Percentiles rank a stretch among this genome's conserved stretches.
phyloP scores from a whole-genome alignment of 257 asterid genomes.

The Capsicum pubescens region DNA sequence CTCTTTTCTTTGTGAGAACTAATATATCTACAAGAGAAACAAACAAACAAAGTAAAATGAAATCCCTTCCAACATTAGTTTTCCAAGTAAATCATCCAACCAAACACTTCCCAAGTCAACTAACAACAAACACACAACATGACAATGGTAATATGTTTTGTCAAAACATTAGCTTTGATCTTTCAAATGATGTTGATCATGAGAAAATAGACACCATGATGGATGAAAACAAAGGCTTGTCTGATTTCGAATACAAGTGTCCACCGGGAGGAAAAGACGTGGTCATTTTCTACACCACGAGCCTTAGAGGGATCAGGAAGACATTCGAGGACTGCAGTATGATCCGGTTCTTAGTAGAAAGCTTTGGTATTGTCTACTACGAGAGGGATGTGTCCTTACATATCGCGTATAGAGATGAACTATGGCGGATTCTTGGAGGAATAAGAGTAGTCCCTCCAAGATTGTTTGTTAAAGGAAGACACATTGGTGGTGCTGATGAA shows the following conservation, averaged over 20 bases:
- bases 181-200: constrained; percentile 29
- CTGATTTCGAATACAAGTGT: constrained; percentile 49
- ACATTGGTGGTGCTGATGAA: constrained; percentile 82
- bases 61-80: constrained; percentile 45
- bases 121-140: constrained; percentile 35
- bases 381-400: constrained; percentile 83
- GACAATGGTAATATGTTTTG: neutral
- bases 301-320: constrained; percentile 75
- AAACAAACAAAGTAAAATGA: constrained; percentile 32
- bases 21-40: constrained; percentile 18
- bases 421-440: constrained; percentile 57
- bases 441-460: constrained; percentile 68
- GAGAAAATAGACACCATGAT: constrained; percentile 9
- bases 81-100: constrained; percentile 35
- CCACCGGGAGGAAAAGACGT: constrained; percentile 61
- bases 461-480: constrained; percentile 64
- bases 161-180: constrained; percentile 25
- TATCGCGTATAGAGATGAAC: constrained; percentile 72
- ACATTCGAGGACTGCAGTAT: constrained; percentile 74
- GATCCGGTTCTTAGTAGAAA: constrained; percentile 60
- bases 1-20: constrained; percentile 7
- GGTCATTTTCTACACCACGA: constrained; percentile 73
- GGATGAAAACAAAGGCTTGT: constrained; percentile 32
- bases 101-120: constrained; percentile 34
- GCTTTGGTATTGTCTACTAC: constrained; percentile 53